phyloP scores from a whole-genome alignment of 2,329 filamentous ascomycete genomes.

The Trichophyton simii region DNA sequence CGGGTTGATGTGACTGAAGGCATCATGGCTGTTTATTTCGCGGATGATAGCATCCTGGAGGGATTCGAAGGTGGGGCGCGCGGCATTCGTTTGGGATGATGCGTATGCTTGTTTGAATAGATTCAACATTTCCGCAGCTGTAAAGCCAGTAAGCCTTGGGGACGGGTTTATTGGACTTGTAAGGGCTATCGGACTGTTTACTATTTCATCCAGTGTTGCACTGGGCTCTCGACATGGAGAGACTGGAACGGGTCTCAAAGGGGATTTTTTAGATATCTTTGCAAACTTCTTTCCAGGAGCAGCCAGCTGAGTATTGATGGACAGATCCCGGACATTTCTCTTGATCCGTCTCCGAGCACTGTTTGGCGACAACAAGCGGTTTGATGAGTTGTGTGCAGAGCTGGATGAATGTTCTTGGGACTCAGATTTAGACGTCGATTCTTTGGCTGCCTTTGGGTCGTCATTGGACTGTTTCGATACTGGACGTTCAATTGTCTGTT shows the following conservation, averaged over 20 bases:
- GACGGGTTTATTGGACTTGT: constrained; percentile 18
- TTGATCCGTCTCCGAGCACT: constrained; percentile 14
- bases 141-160: constrained; percentile 19
- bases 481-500: background rate
- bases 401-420: background rate
- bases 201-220: constrained; percentile 31
- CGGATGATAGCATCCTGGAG: constrained; percentile 33
- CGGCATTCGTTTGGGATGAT: constrained; percentile 17
- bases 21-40: constrained; percentile 34
- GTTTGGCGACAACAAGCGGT: constrained; percentile 5
- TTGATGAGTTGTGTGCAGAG: background rate
- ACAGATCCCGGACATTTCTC: constrained; percentile 30
- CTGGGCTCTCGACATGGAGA: constrained; percentile 15
- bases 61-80: constrained; percentile 29
- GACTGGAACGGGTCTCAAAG: constrained; percentile 4
- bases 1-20: constrained; percentile 21
- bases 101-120: constrained; percentile 29
- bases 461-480: background rate
- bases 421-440: background rate
- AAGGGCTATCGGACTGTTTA: constrained; percentile 28
- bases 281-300: constrained; percentile 19
- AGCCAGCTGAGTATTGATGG: constrained; percentile 30
- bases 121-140: constrained; percentile 31
- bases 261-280: constrained; percentile 26
- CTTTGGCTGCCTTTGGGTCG: no score